Evolutionary conservation across 306 rosid genomes (phyloP), one percentile per base, ranked within the genome.

Genomic region (Lupinus albus): DNA sequence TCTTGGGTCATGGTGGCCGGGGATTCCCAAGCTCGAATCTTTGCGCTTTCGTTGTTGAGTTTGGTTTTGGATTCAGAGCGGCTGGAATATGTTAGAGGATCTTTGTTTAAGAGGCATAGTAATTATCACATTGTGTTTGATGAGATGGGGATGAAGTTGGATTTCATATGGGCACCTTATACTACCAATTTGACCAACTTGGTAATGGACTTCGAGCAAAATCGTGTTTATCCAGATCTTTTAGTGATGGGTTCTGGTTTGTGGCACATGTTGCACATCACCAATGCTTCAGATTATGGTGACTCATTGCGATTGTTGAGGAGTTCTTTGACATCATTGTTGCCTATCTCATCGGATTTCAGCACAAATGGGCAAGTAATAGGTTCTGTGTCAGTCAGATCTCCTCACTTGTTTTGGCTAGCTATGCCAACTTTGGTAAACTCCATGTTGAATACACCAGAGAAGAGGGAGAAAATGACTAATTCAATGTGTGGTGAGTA

Each of bases 1-100:
- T 92, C 98, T 1, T 92, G 95, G 98, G 84, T 89, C 4, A 80
- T 92, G 28, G 78, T 92, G 21, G 96, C 91, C 7, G 98, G 98
- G 11, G 98, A 92, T 76, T 92, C 98, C 5, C 96, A 92, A 47
- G 95, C 96, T 25, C 77, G 98, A 30, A 47, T 82, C 7, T 49
- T 92, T 32, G 53, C 88, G 0, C 78, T 87, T 20, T 74, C 95
- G 12, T 55, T 92, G 78, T 67, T 92, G 47, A 51, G 57, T 56
- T 81, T 89, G 76, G 80, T 86, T 53, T 71, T 87, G 80, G 91
- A 85, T 62, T 58, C 84, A n/a, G 69, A 75, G 13, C 76, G 62
- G 0, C 50, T 84, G 79, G 90, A 87, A 11, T 62, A 79, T 6
- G 64, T 86, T 28, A 74, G 44, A 18, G 68, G 45, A 10, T 80